phyloP scores from a whole-genome alignment of 2,329 filamentous ascomycete species.

The Cercospora citrullina region DNA sequence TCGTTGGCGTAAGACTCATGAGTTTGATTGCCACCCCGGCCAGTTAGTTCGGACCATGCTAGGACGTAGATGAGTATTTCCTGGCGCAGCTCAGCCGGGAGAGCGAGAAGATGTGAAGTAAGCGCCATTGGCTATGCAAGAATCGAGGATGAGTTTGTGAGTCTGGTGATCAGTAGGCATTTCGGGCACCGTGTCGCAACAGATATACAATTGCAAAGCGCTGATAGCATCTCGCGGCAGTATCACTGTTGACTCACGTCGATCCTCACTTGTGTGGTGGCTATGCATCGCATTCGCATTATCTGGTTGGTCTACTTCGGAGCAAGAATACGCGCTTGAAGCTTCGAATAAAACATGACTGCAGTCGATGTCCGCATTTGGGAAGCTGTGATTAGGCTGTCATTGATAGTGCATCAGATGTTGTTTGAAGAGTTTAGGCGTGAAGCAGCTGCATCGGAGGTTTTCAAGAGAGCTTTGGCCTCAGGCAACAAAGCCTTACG shows the following conservation, averaged over 20 bases:
- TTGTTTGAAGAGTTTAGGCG: no score
- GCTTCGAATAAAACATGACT: not conserved
- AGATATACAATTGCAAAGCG: not conserved
- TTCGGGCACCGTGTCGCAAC: not conserved
- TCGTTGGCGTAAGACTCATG: no score
- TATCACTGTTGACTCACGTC: not conserved
- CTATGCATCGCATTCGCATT: not conserved
- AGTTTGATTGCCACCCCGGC: no score
- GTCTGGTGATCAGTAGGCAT: not conserved
- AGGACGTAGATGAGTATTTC: slow-evolving; percentile 1
- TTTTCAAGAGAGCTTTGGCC: no score
- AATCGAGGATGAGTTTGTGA: not conserved
- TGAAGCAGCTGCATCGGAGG: no score
- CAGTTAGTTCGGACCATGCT: not conserved
- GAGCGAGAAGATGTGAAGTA: not conserved
- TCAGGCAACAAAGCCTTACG: no score
- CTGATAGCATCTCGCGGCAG: not conserved
- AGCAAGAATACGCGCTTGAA: not conserved
- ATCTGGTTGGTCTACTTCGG: not conserved
- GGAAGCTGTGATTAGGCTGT: not conserved
- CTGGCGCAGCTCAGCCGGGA: not conserved
- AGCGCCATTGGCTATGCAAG: not conserved
- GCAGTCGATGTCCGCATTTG: not conserved
- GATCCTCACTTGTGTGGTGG: not conserved
- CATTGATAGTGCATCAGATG: not conserved